Conservation (phyloP, 2,329 filamentous ascomycete species). For the Microascus cirrosus region DNA sequence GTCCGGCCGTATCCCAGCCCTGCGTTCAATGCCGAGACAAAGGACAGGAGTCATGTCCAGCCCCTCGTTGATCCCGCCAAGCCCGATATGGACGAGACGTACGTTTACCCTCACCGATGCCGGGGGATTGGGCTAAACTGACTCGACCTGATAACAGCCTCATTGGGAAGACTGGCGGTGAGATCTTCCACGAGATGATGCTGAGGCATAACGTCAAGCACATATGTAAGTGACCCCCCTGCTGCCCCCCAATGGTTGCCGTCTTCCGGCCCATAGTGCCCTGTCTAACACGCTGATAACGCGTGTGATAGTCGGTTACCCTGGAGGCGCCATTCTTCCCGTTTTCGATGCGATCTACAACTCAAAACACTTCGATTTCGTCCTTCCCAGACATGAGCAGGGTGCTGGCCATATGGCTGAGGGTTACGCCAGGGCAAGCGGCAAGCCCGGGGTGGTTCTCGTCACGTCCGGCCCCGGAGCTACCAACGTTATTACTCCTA, state of each 20-base stretch:
- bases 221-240: constrained; percentile 57
- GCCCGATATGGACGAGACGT: constrained; percentile 71
- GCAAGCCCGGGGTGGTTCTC: constrained; percentile 88
- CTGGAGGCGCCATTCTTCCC: constrained; percentile 90
- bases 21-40: constrained; percentile 40
- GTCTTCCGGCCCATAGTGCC: no score
- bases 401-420: constrained; percentile 98
- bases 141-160: constrained; percentile 42
- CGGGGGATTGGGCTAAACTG: neutral
- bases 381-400: constrained; percentile 92
- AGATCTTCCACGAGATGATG: constrained; percentile 99
- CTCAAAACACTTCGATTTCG: constrained; percentile 91
- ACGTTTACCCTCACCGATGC: constrained; percentile 25
- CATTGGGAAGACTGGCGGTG: constrained; percentile 87
- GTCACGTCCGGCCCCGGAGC: constrained; percentile 95
- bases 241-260: neutral
- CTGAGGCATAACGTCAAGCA: constrained; percentile 83
- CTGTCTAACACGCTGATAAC: neutral
- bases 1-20: constrained; percentile 51
- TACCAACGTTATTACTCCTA: constrained; percentile 91
- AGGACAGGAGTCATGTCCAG: constrained; percentile 51
- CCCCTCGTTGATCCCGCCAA: constrained; percentile 50
- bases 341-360: constrained; percentile 99
- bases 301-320: constrained; percentile 58
- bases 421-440: constrained; percentile 87